These are phyloP conservation scores for Sphaerulina musiva DNA, from an alignment of 2,329 filamentous ascomycete species.

Conservation along the genomic window DNA sequence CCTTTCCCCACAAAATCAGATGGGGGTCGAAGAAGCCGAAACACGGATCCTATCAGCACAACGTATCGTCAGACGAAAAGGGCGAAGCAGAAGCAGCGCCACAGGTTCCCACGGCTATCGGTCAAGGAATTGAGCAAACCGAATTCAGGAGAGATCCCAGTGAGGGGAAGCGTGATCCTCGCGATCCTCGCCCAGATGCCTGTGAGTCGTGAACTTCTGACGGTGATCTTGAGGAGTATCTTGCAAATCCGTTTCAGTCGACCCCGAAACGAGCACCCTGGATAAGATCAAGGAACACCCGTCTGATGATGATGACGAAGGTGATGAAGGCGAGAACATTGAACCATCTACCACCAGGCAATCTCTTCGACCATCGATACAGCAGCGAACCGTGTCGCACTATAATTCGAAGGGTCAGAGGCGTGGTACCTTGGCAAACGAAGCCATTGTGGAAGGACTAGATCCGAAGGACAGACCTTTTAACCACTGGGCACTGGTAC, in stretches of 20 bases:
- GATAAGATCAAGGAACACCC: slow-evolving; percentile 4
- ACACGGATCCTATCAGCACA: slow-evolving; percentile 10
- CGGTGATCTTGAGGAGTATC: neutral
- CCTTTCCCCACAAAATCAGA: slow-evolving; percentile 26
- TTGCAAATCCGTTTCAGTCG: slow-evolving; percentile 1
- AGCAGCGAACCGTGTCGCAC: slow-evolving; percentile 4
- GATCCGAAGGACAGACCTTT: slow-evolving; percentile 14
- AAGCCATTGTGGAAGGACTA: slow-evolving; percentile 7
- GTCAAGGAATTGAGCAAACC: slow-evolving; percentile 1
- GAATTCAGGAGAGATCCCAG: neutral
- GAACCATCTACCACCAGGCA: neutral
- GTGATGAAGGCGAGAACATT: neutral
- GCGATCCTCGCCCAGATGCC: slow-evolving; percentile 5
- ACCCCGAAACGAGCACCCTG: slow-evolving; percentile 2
- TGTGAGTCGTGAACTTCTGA: neutral
- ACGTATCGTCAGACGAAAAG: slow-evolving; percentile 14
- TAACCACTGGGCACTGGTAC: slow-evolving; percentile 50
- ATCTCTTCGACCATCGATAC: slow-evolving; percentile 1
- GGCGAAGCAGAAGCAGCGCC: slow-evolving; percentile 24
- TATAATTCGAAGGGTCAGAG: slow-evolving; percentile 8
- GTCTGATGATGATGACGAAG: neutral
- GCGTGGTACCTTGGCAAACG: slow-evolving; percentile 10
- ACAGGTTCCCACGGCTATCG: slow-evolving; percentile 15
- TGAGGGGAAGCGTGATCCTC: slow-evolving; percentile 5
- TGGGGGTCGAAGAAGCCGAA: slow-evolving; percentile 15